A percentile compares a stretch with the other conserved stretches of the same genome.
Conservation (phyloP, 495 filamentous ascomycete species). For the Hyaloscypha hepaticicola region DNA sequence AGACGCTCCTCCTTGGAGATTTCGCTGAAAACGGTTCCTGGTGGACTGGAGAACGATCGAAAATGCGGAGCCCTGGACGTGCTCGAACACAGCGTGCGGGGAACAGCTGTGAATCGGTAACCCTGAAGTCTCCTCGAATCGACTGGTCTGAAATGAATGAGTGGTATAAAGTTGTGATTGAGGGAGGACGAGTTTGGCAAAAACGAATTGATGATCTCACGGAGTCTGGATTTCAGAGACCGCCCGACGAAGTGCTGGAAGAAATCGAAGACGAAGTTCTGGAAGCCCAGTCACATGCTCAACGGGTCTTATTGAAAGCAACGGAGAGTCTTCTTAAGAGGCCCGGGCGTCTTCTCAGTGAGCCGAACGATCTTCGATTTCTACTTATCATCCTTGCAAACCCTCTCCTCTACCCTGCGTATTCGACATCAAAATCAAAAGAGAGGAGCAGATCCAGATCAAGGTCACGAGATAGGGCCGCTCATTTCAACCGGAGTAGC, state of each 20-base stretch:
- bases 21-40: slow-evolving; percentile 81
- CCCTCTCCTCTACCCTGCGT: slow-evolving; percentile 60
- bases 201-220: slow-evolving; percentile 46
- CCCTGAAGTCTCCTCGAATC: slow-evolving; percentile 63
- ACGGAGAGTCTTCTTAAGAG: slow-evolving; percentile 84
- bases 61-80: slow-evolving; percentile 36
- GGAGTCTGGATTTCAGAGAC: slow-evolving; percentile 26
- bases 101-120: slow-evolving; percentile 42
- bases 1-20: slow-evolving; percentile 75
- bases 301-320: slow-evolving; percentile 73
- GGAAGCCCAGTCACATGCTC: slow-evolving; percentile 67
- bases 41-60: slow-evolving; percentile 67
- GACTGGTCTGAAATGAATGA: slow-evolving; percentile 71
- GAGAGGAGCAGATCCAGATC: slow-evolving; percentile 34
- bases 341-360: slow-evolving; percentile 67
- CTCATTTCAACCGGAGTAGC: background rate
- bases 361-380: slow-evolving; percentile 73
- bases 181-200: slow-evolving; percentile 62
- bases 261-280: slow-evolving; percentile 59
- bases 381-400: slow-evolving; percentile 84
- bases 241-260: slow-evolving; percentile 35
- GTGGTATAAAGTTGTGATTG: slow-evolving; percentile 74
- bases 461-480: slow-evolving; percentile 12
- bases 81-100: slow-evolving; percentile 33
- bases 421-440: slow-evolving; percentile 27